These are phyloP conservation scores for Fusarium longipes DNA, from an alignment of 2,329 filamentous ascomycete species.

Conservation along the genomic window DNA sequence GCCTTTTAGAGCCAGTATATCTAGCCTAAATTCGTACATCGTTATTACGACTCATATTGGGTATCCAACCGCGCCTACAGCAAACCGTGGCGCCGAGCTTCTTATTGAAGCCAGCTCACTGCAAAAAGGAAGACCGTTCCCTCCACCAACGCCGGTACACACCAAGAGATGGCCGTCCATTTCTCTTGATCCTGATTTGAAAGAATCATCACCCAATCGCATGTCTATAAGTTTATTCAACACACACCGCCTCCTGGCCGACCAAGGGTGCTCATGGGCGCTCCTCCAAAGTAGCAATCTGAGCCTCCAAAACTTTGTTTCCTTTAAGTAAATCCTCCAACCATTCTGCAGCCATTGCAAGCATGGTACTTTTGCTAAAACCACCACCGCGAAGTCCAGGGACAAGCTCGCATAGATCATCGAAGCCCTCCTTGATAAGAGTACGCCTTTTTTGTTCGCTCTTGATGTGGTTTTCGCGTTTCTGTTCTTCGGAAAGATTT, in stretches of 20 bases:
- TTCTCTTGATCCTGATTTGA: slow-evolving; percentile 20
- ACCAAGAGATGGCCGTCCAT: slow-evolving; percentile 28
- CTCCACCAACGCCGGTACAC: slow-evolving; percentile 41
- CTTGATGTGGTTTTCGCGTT: slow-evolving; percentile 85
- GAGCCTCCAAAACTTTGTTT: slow-evolving; percentile 70
- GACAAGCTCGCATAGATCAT: slow-evolving; percentile 80
- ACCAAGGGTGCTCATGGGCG: slow-evolving; percentile 19
- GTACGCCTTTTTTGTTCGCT: slow-evolving; percentile 89
- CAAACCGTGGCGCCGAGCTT: slow-evolving; percentile 18
- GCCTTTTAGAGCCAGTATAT: slow-evolving; percentile 18
- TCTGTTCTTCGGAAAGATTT: slow-evolving; percentile 84
- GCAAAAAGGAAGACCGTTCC: slow-evolving; percentile 15
- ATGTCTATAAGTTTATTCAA: slow-evolving; percentile 30
- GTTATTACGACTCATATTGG: slow-evolving; percentile 37
- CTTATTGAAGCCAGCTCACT: slow-evolving; percentile 13
- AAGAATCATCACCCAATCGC: slow-evolving; percentile 25
- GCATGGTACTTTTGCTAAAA: slow-evolving; percentile 84
- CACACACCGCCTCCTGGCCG: not conserved
- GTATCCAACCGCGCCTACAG: slow-evolving; percentile 36
- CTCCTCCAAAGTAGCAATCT: slow-evolving; percentile 57
- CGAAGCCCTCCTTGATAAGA: slow-evolving; percentile 83
- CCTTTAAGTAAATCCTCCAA: slow-evolving; percentile 77
- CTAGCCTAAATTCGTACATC: slow-evolving; percentile 22
- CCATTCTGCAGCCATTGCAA: slow-evolving; percentile 81
- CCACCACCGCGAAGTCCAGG: slow-evolving; percentile 79